Evolutionary conservation across 108 stramenopile species (phyloP), one percentile per base, ranked within the genome.

Genomic region (Schizochytrium sp.): DNA sequence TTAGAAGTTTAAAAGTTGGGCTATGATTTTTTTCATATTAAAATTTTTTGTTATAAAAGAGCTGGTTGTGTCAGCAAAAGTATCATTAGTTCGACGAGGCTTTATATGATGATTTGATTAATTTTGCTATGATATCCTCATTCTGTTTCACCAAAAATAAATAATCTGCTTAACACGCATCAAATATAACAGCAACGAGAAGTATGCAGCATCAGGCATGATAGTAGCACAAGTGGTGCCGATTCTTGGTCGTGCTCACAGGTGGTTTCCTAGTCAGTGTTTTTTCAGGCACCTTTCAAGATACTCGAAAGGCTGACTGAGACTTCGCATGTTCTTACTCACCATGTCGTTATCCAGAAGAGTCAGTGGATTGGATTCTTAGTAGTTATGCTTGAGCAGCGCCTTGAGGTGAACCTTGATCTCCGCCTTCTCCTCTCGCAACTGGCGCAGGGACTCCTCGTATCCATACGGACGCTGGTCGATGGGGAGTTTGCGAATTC

Each of bases 321-420:
- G 28, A 28, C 28, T 28, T 28, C 28, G 28, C 28, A 60, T n/a
- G 28, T 2, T 17, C 59, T 58, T 17, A 15, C 57, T 58, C 17
- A 17, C 57, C 57, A 58, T 15, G 10, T 58, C 10, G 57, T 17
- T 58, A 10, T 58, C 57, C 72, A 15, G 40, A n/a, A 72, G n/a
- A 28, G 72, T 41, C 10, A 72, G n/a, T 41, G 72, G 40, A n/a
- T 8, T 72, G 40, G 72, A 12, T 42, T 8, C 49, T 83, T 53
- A 55, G 10, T 10, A 7, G 50, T 53, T 47, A 0, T 17, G 49
- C 76, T 55, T 55, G 49, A 55, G 50, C 47, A 83, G 76, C 7
- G 76, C 76, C 28, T 83, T 83, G 76, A 83, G 76, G 47, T 40
- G 76, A 47, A 7, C 76, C 76, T 83, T 83, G 12, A 83, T 17